Percentiles rank a stretch among this genome's conserved stretches.
Evolutionary conservation across 306 rosid genomes (phyloP).

Genomic region (Cyclanthera cordifolia): DNA sequence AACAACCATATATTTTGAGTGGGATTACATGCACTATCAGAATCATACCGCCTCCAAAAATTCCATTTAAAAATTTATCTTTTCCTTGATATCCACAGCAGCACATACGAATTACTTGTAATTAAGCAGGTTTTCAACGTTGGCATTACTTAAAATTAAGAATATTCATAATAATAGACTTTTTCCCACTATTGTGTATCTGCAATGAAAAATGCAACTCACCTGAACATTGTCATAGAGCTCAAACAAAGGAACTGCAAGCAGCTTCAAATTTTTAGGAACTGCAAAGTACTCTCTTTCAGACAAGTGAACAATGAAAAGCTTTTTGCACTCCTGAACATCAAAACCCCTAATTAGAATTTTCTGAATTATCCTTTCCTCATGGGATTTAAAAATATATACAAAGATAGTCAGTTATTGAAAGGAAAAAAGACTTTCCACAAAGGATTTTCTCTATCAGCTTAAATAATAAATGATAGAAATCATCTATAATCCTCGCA

Average conservation of each 20-base stretch:
- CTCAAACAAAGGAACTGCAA: slow-evolving; percentile 95
- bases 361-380: no score
- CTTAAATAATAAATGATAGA: neutral
- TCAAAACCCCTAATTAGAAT: neutral
- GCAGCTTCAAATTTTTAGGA: slow-evolving; percentile 88
- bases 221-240: slow-evolving; percentile 99
- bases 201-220: slow-evolving; percentile 1
- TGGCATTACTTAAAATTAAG: neutral
- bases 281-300: slow-evolving; percentile 97
- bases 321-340: slow-evolving; percentile 85
- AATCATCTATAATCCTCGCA: neutral
- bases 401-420: neutral
- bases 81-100: neutral
- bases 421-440: neutral
- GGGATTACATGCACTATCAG: neutral
- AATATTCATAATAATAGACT: neutral
- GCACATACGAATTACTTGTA: neutral
- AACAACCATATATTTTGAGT: neutral
- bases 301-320: slow-evolving; percentile 85
- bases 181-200: neutral
- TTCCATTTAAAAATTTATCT: neutral
- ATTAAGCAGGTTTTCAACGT: neutral
- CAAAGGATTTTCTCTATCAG: neutral
- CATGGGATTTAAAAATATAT: neutral
- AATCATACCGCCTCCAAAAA: neutral